Conservation (phyloP, 352 stramenopile species). For the Phytophthora boehmeriae region DNA sequence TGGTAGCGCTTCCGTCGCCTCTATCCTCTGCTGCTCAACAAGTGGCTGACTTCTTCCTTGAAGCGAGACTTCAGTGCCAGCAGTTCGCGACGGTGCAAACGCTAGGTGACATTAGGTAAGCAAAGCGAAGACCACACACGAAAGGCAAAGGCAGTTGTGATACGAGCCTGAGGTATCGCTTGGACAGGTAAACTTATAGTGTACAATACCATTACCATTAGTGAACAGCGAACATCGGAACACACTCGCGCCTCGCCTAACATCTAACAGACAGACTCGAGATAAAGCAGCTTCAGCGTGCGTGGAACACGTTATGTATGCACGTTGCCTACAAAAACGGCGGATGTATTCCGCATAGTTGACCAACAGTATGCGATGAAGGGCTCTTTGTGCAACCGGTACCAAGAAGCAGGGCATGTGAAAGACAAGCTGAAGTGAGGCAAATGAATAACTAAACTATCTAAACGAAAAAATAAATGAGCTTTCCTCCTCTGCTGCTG, state of each 20-base stretch:
- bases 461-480: constrained; percentile 36
- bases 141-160: too few relatives aligned
- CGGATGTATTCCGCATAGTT: too few relatives aligned
- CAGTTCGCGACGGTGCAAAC: constrained; percentile 25
- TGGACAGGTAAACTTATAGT: too few relatives aligned
- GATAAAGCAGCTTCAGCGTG: too few relatives aligned
- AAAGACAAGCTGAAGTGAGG: constrained; percentile 21
- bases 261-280: too few relatives aligned
- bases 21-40: background rate
- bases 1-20: background rate
- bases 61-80: constrained; percentile 26
- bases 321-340: too few relatives aligned
- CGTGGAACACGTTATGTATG: too few relatives aligned
- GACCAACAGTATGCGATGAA: background rate
- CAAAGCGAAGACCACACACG: too few relatives aligned
- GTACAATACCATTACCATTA: too few relatives aligned
- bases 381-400: background rate
- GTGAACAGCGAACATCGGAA: too few relatives aligned
- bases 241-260: too few relatives aligned
- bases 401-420: constrained; percentile 5
- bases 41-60: constrained; percentile 16
- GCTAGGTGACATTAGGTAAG: background rate
- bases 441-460: constrained; percentile 42
- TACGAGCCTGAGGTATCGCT: too few relatives aligned
- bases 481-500: background rate